Conservation (phyloP, 352 stramenopile species). For the Stramenopiles sp. region DNA sequence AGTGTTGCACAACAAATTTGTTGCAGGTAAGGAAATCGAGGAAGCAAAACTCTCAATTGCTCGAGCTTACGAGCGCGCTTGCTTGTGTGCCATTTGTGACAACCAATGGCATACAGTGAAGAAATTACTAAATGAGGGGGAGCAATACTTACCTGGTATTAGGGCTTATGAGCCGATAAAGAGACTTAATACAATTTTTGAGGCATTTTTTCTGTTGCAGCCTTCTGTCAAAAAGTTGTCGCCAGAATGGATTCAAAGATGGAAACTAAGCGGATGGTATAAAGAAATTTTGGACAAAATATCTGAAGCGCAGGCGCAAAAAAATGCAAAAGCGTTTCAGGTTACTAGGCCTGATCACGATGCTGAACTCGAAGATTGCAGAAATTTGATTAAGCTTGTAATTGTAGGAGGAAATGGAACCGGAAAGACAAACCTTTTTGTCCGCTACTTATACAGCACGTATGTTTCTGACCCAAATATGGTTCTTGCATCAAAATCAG, state of each 20-base stretch:
- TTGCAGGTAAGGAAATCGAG: background rate
- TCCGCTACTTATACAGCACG: conserved; percentile 1
- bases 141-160: background rate
- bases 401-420: background rate
- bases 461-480: background rate
- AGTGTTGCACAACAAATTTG: background rate
- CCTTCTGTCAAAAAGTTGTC: background rate
- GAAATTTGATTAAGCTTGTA: background rate
- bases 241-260: background rate
- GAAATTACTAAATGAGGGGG: background rate
- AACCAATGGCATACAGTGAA: background rate
- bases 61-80: background rate
- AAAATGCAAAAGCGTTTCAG: background rate
- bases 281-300: background rate
- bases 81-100: background rate
- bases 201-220: background rate
- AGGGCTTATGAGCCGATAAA: background rate
- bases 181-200: background rate
- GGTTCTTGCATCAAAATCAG: conserved; percentile 1
- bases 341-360: background rate
- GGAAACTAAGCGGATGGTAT: background rate
- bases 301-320: background rate
- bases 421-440: conserved; percentile 5
- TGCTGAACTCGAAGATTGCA: background rate
- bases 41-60: background rate